Evolutionary conservation across 2,329 filamentous ascomycete species (phyloP).

Genomic region (Aspergillus hortae): DNA sequence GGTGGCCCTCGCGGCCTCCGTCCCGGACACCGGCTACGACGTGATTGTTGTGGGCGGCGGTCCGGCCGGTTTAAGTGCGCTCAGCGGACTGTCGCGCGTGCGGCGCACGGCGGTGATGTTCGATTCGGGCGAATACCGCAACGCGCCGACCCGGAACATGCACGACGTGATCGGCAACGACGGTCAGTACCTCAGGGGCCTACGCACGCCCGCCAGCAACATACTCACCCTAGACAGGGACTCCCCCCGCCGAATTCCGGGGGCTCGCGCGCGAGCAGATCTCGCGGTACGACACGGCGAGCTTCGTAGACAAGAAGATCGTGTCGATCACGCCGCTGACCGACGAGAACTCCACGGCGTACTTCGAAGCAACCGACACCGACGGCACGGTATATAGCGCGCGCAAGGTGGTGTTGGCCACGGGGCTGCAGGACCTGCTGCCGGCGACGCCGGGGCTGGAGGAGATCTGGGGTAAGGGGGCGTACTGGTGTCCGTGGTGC

Average conservation of each 20-base stretch:
- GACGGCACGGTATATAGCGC: slow-evolving; percentile 40
- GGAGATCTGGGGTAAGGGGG: slow-evolving; percentile 57
- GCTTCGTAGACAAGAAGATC: slow-evolving; percentile 53
- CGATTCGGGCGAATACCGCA: slow-evolving; percentile 59
- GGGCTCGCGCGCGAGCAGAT: slow-evolving; percentile 53
- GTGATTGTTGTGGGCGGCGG: slow-evolving; percentile 58
- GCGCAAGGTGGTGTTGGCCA: slow-evolving; percentile 56
- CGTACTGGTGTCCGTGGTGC: slow-evolving; percentile 65
- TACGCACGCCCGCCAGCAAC: background rate
- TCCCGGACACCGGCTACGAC: slow-evolving; percentile 46
- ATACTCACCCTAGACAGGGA: slow-evolving; percentile 36
- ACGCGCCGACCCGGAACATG: slow-evolving; percentile 54
- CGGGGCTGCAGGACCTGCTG: slow-evolving; percentile 55
- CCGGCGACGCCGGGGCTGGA: slow-evolving; percentile 53
- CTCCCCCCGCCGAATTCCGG: slow-evolving; percentile 54
- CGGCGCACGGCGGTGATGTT: slow-evolving; percentile 54
- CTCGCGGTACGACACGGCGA: slow-evolving; percentile 48
- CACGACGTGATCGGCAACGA: slow-evolving; percentile 61
- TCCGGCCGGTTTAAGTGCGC: slow-evolving; percentile 52
- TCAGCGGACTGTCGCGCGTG: slow-evolving; percentile 59
- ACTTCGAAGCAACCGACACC: slow-evolving; percentile 45
- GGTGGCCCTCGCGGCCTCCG: slow-evolving; percentile 17
- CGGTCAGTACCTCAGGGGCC: slow-evolving; percentile 38
- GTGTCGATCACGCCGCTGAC: slow-evolving; percentile 28
- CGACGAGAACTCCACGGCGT: slow-evolving; percentile 30